phyloP scores from a whole-genome alignment of 768 basidiomycete species.

The Tricholoma hemisulphureum region DNA sequence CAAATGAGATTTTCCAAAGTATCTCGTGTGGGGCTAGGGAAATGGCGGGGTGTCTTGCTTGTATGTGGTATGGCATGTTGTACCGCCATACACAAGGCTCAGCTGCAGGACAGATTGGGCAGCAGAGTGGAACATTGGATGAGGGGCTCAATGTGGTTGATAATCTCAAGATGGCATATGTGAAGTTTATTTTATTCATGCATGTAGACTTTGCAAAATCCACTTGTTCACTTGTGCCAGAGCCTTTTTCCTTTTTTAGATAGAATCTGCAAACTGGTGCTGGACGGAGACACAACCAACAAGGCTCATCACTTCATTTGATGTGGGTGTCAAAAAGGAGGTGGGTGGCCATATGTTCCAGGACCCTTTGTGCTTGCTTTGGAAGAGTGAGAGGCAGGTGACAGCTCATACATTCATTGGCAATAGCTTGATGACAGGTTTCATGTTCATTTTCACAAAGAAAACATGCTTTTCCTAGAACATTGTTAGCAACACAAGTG shows the following conservation, averaged over 20 bases:
- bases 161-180: slow-evolving; percentile 13
- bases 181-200: slow-evolving; percentile 12
- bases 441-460: background rate
- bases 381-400: slow-evolving; percentile 8
- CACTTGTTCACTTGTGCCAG: slow-evolving; percentile 12
- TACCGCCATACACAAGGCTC: background rate
- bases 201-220: slow-evolving; percentile 18
- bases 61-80: background rate
- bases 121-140: slow-evolving; percentile 22
- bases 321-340: slow-evolving; percentile 23
- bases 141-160: slow-evolving; percentile 17
- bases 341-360: slow-evolving; percentile 29
- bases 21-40: background rate
- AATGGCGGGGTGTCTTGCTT: background rate
- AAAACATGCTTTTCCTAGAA: background rate
- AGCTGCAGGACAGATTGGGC: background rate
- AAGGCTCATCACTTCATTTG: slow-evolving; percentile 13
- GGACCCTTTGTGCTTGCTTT: slow-evolving; percentile 17
- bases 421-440: background rate
- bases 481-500: background rate
- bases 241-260: slow-evolving; percentile 22
- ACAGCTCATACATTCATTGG: slow-evolving; percentile 3
- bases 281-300: slow-evolving; percentile 26
- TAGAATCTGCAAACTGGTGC: slow-evolving; percentile 16
- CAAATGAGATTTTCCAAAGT: background rate